These are phyloP conservation scores for Podospora anserina DNA, from an alignment of 495 filamentous ascomycete species.

Conservation along the genomic window DNA sequence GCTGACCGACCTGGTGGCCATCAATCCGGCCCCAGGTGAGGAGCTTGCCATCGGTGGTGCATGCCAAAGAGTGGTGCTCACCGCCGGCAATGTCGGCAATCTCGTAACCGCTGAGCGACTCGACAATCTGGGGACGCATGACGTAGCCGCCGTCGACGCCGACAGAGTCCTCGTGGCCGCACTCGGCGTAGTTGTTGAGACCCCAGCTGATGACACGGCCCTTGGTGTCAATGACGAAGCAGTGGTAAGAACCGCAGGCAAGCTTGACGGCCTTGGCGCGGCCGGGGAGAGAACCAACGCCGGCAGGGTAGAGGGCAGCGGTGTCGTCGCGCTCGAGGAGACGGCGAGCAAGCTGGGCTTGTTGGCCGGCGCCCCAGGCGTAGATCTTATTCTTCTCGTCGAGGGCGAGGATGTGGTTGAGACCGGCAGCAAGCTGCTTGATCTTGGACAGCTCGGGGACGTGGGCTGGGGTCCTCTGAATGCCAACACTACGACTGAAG, in stretches of 20 bases:
- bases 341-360: slow-evolving; percentile 70
- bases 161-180: slow-evolving; percentile 63
- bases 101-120: slow-evolving; percentile 51
- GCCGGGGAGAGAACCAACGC: slow-evolving; percentile 61
- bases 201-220: slow-evolving; percentile 81
- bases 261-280: slow-evolving; percentile 54
- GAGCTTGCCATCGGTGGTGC: slow-evolving; percentile 58
- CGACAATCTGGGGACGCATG: slow-evolving; percentile 42
- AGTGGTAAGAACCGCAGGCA: slow-evolving; percentile 65
- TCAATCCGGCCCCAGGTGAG: slow-evolving; percentile 70
- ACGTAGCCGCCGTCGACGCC: slow-evolving; percentile 60
- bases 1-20: slow-evolving; percentile 59
- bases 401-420: slow-evolving; percentile 70
- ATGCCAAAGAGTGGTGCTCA: slow-evolving; percentile 63
- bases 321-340: slow-evolving; percentile 58
- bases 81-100: slow-evolving; percentile 62
- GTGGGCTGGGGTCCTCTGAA: slow-evolving; percentile 37
- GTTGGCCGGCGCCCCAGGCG: slow-evolving; percentile 71
- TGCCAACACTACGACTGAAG: slow-evolving; percentile 47
- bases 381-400: slow-evolving; percentile 62
- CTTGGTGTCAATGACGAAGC: slow-evolving; percentile 70
- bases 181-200: slow-evolving; percentile 80
- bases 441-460: slow-evolving; percentile 59
- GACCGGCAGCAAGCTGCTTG: slow-evolving; percentile 56
- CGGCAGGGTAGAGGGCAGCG: slow-evolving; percentile 61